Conservation (phyloP, 1,139 yeast genomes). For the Pichia sp. region DNA sequence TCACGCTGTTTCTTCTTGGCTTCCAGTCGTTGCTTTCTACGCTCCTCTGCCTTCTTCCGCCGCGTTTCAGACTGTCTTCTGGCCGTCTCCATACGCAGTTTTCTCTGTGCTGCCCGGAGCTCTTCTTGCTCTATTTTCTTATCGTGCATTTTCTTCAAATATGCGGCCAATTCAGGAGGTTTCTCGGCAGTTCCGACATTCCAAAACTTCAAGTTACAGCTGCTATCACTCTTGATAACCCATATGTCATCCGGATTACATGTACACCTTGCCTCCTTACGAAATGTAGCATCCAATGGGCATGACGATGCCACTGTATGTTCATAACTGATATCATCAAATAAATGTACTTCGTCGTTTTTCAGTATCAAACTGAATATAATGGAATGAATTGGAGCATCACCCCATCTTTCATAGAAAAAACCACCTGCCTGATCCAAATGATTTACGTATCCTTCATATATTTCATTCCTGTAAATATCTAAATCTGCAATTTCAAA, state of each 20-base stretch:
- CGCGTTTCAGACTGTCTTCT: constrained; percentile 22
- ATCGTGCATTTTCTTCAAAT: constrained; percentile 11
- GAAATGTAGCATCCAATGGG: constrained; percentile 39
- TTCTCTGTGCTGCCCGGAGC: constrained; percentile 13
- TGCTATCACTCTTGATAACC: constrained; percentile 26
- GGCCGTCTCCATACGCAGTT: constrained; percentile 19
- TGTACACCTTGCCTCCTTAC: constrained; percentile 40
- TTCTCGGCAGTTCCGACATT: constrained; percentile 17
- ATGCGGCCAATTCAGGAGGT: constrained; percentile 21
- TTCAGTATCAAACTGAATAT: constrained; percentile 46
- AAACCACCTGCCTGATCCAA: constrained; percentile 52
- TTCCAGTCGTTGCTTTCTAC: constrained; percentile 13
- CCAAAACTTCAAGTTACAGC: constrained; percentile 24
- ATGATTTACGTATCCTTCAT: constrained; percentile 41
- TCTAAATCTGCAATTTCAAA: constrained; percentile 50
- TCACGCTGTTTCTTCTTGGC: constrained; percentile 5
- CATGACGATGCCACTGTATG: constrained; percentile 52
- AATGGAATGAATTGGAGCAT: constrained; percentile 56
- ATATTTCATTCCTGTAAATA: constrained; percentile 43
- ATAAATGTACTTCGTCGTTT: constrained; percentile 42
- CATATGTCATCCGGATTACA: constrained; percentile 43
- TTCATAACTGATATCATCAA: constrained; percentile 50
- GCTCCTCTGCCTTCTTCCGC: constrained; percentile 23
- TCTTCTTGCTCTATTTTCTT: constrained; percentile 11
- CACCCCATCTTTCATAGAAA: constrained; percentile 62